Evolutionary conservation across 1,284 basidiomycete genomes (phyloP), one percentile per base, ranked within the genome.

Genomic region (Erythrobasidium hasegawianum): DNA sequence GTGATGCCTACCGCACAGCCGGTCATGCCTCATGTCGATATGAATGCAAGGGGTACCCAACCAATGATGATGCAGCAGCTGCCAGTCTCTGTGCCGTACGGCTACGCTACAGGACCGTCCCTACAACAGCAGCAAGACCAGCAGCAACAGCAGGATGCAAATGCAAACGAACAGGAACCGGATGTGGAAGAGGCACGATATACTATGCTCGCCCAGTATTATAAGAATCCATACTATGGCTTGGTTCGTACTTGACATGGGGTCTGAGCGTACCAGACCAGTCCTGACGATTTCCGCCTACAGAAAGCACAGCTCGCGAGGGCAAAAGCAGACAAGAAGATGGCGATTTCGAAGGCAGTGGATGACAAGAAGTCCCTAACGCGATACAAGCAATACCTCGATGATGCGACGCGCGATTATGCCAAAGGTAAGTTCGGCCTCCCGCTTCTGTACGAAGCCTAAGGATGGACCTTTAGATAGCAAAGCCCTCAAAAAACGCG

Each of bases 171-270:
- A 24, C 43, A 47, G 14, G n/a, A n/a, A n/a, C 43, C 22, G 43
- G 22, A 47, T 14, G 43, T 14, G 22, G 16, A 53, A 20, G 50
- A 53, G 26, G 22, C 18, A 8, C 9, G 26, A 26, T 4, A 10
- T 8, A 29, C 50, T 2, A 65, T 29, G 55, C 55, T 57, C 22
- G 43, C 43, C 22, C 43, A 47, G 14, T 47, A 47, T 16, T 47
- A 47, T 14, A 47, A 47, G 14, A 47, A 47, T 14, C 43, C 43
- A 8, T 47, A 47, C 43, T 47, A 47, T 16, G 43, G 43, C 7
- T 24, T 47, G n/a, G n/a, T n/a, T n/a, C n/a, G n/a, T n/a, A n/a
- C n/a, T n/a, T n/a, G n/a, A n/a, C n/a, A n/a, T n/a, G n/a, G n/a
- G n/a, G n/a, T n/a, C n/a, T n/a, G n/a, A n/a, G n/a, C n/a, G n/a